phyloP scores from a whole-genome alignment of 208 protist genomes.

The Chromosphaera perkinsii region DNA sequence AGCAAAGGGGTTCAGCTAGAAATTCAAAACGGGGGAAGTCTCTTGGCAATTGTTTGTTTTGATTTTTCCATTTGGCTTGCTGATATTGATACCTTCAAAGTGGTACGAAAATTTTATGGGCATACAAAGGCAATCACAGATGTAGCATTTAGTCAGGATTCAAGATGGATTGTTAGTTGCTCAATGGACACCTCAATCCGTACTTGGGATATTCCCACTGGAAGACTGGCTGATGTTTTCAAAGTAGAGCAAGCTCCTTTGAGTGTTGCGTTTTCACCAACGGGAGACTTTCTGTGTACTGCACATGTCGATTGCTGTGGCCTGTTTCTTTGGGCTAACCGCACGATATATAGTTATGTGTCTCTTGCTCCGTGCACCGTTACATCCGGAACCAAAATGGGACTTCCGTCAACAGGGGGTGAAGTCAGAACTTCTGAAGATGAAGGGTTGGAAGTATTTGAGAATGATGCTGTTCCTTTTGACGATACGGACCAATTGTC shows the following conservation, averaged over 20 bases:
- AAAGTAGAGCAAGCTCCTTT: slow-evolving; percentile 13
- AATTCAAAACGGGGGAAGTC: neutral
- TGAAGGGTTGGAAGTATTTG: neutral
- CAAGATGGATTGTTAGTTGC: slow-evolving; percentile 30
- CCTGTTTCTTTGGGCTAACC: too few relatives aligned
- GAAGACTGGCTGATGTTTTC: slow-evolving; percentile 11
- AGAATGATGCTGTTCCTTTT: neutral
- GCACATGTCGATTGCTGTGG: slow-evolving; percentile 35
- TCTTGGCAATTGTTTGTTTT: slow-evolving; percentile 28
- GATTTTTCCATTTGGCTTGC: slow-evolving; percentile 26
- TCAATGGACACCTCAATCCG: slow-evolving; percentile 38
- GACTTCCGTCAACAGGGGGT: too few relatives aligned
- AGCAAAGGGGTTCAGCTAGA: neutral
- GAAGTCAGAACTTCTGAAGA: neutral
- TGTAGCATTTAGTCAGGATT: slow-evolving; percentile 35
- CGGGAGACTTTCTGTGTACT: slow-evolving; percentile 33
- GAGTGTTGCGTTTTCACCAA: slow-evolving; percentile 24
- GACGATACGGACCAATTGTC: neutral
- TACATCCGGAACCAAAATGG: too few relatives aligned
- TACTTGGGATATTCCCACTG: slow-evolving; percentile 36
- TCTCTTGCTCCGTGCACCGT: too few relatives aligned
- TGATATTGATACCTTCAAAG: slow-evolving; percentile 24
- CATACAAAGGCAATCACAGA: slow-evolving; percentile 36
- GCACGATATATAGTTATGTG: too few relatives aligned
- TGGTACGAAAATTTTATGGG: slow-evolving; percentile 31